These are phyloP conservation scores for Claviceps sp. DNA, from an alignment of 2,329 filamentous ascomycete species.

Conservation along the genomic window DNA sequence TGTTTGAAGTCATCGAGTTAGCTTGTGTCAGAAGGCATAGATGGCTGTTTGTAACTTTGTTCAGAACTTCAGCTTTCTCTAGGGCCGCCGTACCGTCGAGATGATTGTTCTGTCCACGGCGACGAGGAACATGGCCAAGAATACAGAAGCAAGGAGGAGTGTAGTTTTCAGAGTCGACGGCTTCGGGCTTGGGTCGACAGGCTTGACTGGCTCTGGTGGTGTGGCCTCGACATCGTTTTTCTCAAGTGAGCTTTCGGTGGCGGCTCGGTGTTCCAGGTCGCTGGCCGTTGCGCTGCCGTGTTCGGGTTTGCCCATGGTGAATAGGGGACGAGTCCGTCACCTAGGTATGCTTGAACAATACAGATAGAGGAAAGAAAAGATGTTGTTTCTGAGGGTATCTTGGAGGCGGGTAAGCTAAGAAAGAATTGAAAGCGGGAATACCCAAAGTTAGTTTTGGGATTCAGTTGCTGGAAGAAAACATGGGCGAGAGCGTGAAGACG, in stretches of 20 bases:
- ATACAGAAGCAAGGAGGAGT: neutral
- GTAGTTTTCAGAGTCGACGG: neutral
- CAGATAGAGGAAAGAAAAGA: no score
- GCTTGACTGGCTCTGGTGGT: neutral
- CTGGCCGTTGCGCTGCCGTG: neutral
- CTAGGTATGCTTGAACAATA: no score
- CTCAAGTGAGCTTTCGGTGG: neutral
- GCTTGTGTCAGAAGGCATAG: neutral
- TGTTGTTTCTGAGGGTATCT: no score
- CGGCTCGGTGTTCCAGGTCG: neutral
- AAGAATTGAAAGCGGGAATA: no score
- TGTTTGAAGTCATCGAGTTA: neutral
- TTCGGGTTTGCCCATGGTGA: neutral
- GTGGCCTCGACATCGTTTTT: neutral
- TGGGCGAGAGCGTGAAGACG: no score
- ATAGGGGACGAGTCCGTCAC: neutral
- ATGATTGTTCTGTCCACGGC: slow-evolving; percentile 1
- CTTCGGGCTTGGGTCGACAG: neutral
- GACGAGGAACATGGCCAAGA: neutral
- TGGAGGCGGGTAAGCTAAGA: no score
- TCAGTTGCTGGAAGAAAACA: no score
- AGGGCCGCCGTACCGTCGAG: neutral
- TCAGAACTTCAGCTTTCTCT: neutral
- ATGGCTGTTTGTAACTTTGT: no score
- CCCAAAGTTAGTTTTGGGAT: no score